Percentiles rank a stretch among this genome's conserved stretches.
These are phyloP conservation scores for Leccinum subtestaceum DNA, from an alignment of 768 basidiomycete species.

Conservation along the genomic window DNA sequence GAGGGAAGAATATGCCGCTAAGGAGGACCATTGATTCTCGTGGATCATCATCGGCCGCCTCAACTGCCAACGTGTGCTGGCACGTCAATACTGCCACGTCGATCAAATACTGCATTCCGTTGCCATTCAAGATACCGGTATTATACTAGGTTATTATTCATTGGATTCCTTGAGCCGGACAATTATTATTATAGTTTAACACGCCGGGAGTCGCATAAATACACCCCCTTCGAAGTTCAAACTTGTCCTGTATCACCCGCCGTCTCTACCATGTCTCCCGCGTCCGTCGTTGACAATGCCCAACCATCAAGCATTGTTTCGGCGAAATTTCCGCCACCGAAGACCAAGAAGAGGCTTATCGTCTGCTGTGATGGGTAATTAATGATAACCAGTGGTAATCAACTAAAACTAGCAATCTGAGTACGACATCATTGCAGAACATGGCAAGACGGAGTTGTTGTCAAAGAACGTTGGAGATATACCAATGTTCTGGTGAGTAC, in stretches of 20 bases:
- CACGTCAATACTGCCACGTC: too few species aligned
- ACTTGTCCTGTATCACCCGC: background rate
- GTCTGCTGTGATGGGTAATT: slow-evolving; percentile 75
- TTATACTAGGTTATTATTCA: background rate
- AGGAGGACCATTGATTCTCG: background rate
- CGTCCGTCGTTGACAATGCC: slow-evolving; percentile 1
- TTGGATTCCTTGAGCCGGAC: background rate
- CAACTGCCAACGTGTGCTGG: background rate
- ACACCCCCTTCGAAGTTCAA: background rate
- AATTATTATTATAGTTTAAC: background rate
- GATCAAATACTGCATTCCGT: background rate
- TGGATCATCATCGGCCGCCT: background rate
- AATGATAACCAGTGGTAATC: background rate
- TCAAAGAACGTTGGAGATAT: slow-evolving; percentile 43
- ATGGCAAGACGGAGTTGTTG: slow-evolving; percentile 64
- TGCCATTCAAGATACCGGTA: background rate
- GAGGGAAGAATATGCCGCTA: background rate
- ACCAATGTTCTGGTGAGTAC: slow-evolving; percentile 54
- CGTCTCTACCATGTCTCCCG: slow-evolving; percentile 11
- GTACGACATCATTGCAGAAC: slow-evolving; percentile 41
- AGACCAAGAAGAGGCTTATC: slow-evolving; percentile 55
- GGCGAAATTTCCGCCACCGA: slow-evolving; percentile 1
- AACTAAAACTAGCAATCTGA: slow-evolving; percentile 1
- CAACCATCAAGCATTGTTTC: background rate
- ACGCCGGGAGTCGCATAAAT: slow-evolving; percentile 24